phyloP scores from a whole-genome alignment of 768 basidiomycete species.

The Hygrocybe punicea region DNA sequence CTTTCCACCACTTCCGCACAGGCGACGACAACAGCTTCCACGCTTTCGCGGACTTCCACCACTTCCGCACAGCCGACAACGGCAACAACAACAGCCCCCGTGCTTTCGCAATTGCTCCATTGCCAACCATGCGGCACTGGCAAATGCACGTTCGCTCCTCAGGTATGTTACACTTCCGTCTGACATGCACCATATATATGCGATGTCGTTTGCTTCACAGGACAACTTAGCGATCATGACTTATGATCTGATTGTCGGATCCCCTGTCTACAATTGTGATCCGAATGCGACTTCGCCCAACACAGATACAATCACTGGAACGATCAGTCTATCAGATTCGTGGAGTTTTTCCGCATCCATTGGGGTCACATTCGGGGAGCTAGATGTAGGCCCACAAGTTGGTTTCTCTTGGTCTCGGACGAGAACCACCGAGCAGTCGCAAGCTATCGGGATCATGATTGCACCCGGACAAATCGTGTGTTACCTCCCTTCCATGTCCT shows the following conservation, averaged over 20 bases:
- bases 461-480: constrained; percentile 1
- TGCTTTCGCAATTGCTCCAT: neutral
- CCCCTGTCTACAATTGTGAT: constrained; percentile 1
- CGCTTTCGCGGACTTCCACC: neutral
- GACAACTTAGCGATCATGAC: neutral
- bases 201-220: neutral
- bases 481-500: neutral
- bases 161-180: neutral
- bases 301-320: neutral
- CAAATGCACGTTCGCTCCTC: neutral
- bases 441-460: neutral
- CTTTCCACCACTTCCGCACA: neutral
- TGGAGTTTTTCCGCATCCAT: neutral
- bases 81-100: neutral
- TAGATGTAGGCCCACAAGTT: neutral
- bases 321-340: neutral
- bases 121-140: neutral
- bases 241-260: neutral
- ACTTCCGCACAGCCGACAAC: neutral
- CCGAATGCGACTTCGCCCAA: neutral
- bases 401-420: neutral
- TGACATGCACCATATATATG: neutral
- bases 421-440: neutral
- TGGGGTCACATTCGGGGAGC: neutral
- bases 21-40: neutral